These are phyloP conservation scores for Russula compacta DNA, from an alignment of 768 basidiomycete genomes.

Conservation along the genomic window DNA sequence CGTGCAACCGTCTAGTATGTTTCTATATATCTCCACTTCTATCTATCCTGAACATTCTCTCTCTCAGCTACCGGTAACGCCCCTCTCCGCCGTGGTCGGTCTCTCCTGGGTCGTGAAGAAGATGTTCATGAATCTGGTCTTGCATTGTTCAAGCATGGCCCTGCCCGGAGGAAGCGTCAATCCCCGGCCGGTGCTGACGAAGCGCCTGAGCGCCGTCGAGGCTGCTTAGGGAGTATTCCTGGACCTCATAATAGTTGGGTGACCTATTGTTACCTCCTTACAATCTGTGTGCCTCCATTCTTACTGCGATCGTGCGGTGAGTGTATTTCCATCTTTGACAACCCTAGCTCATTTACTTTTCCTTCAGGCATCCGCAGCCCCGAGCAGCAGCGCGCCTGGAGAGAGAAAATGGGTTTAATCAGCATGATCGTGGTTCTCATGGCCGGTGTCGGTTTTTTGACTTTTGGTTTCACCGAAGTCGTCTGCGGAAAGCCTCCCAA, in stretches of 20 bases:
- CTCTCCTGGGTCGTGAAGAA: conserved; percentile 83
- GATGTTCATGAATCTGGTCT: conserved; percentile 88
- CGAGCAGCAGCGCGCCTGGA: conserved; percentile 93
- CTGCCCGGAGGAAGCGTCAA: conserved; percentile 64
- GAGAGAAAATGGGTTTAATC: conserved; percentile 95
- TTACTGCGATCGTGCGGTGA: conserved; percentile 70
- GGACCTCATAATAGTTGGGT: conserved; percentile 94
- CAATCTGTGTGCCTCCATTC: conserved; percentile 72
- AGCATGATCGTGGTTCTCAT: conserved; percentile 72
- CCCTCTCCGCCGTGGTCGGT: conserved; percentile 77
- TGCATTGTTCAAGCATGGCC: conserved; percentile 80
- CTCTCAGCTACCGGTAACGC: conserved; percentile 66
- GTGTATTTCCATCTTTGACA: conserved; percentile 24
- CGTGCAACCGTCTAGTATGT: conserved; percentile 78
- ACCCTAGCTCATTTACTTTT: background rate
- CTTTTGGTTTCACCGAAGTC: conserved; percentile 92
- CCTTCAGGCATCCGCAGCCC: conserved; percentile 71
- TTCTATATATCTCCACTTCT: conserved; percentile 10
- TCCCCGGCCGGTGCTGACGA: conserved; percentile 34
- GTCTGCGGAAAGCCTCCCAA: conserved; percentile 87
- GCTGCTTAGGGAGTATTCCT: conserved; percentile 67
- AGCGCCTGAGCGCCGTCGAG: conserved; percentile 33
- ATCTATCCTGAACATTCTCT: conserved; percentile 3
- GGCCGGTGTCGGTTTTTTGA: conserved; percentile 94
- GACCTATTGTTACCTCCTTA: conserved; percentile 84